These are phyloP conservation scores for Cylindrotheca fusiformis DNA, from an alignment of 108 stramenopile genomes.

Conservation along the genomic window DNA sequence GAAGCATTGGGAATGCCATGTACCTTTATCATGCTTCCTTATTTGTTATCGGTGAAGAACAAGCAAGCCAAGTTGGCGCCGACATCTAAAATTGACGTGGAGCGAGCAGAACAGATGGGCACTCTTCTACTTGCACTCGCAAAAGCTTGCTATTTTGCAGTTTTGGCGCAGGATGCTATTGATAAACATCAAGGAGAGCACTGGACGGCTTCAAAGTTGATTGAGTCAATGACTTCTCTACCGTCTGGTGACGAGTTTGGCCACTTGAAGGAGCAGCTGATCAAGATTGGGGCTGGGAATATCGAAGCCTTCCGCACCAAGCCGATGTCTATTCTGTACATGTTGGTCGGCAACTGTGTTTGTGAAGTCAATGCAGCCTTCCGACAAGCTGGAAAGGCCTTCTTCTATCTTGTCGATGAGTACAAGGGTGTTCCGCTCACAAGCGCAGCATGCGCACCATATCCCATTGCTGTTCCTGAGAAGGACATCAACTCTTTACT, in stretches of 20 bases:
- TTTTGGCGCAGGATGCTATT: conserved; percentile 14
- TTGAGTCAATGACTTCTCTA: conserved; percentile 18
- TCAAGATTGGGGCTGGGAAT: conserved; percentile 29
- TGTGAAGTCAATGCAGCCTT: conserved; percentile 28
- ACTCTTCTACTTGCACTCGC: conserved; percentile 17
- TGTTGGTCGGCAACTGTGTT: conserved; percentile 36
- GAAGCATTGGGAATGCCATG: conserved; percentile 30
- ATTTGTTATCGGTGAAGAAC: conserved; percentile 41
- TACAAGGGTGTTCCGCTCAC: conserved; percentile 44
- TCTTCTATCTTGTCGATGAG: conserved; percentile 70
- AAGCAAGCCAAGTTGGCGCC: conserved; percentile 45
- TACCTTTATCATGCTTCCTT: conserved; percentile 41
- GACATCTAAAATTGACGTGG: conserved; percentile 42
- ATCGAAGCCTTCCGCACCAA: conserved; percentile 44
- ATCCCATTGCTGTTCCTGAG: conserved; percentile 34
- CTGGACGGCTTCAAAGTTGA: conserved; percentile 27
- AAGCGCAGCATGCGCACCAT: conserved; percentile 15
- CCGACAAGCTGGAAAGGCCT: conserved; percentile 37
- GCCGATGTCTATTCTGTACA: conserved; percentile 43
- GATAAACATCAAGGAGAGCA: conserved; percentile 5
- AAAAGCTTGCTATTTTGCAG: conserved; percentile 28
- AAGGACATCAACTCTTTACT: conserved; percentile 29
- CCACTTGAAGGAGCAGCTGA: conserved; percentile 17
- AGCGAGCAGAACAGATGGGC: conserved; percentile 40
- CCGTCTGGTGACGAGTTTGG: conserved; percentile 17